A percentile compares a stretch with the other conserved stretches of the same genome.
phyloP scores from a whole-genome alignment of 139 green algal genomes.

The Ettlia oleoabundans region DNA sequence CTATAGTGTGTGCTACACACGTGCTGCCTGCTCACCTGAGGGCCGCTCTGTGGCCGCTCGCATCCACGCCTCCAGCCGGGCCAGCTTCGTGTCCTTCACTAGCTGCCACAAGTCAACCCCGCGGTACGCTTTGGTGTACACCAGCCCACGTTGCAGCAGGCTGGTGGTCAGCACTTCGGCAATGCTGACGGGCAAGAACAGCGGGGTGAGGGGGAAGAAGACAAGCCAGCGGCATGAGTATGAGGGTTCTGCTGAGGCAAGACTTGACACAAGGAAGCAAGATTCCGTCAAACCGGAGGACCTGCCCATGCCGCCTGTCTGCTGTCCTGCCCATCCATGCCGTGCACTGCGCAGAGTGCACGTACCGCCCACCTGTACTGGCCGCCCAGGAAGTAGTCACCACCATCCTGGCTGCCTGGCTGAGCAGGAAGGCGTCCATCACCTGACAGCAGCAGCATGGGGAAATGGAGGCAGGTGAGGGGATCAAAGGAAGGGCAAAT shows the following conservation, averaged over 20 bases:
- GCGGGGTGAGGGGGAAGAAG: too few species aligned
- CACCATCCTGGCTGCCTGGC: slow-evolving; percentile 13
- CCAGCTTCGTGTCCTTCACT: background rate
- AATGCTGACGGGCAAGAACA: background rate
- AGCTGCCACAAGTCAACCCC: slow-evolving; percentile 13
- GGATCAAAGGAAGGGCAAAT: too few species aligned
- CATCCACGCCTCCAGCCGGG: slow-evolving; percentile 22
- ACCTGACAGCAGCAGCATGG: background rate
- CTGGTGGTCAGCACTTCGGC: slow-evolving; percentile 22
- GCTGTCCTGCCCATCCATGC: too few species aligned
- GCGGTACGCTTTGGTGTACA: slow-evolving; percentile 20
- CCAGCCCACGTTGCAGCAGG: slow-evolving; percentile 13
- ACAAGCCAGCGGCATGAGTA: background rate
- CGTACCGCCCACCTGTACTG: slow-evolving; percentile 13
- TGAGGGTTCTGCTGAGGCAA: too few species aligned
- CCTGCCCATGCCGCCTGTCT: too few species aligned
- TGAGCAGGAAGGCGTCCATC: slow-evolving; percentile 16
- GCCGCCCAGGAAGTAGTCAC: slow-evolving; percentile 14
- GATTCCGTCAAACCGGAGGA: too few species aligned
- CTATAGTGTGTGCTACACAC: too few species aligned
- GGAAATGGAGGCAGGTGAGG: too few species aligned
- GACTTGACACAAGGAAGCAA: too few species aligned
- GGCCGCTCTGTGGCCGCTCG: background rate
- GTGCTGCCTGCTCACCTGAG: background rate
- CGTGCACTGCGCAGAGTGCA: too few species aligned